Percentiles rank a stretch among this genome's conserved stretches.
phyloP scores from a whole-genome alignment of 1,139 yeast species.

The Nakaseomyces uthaithaninus region DNA sequence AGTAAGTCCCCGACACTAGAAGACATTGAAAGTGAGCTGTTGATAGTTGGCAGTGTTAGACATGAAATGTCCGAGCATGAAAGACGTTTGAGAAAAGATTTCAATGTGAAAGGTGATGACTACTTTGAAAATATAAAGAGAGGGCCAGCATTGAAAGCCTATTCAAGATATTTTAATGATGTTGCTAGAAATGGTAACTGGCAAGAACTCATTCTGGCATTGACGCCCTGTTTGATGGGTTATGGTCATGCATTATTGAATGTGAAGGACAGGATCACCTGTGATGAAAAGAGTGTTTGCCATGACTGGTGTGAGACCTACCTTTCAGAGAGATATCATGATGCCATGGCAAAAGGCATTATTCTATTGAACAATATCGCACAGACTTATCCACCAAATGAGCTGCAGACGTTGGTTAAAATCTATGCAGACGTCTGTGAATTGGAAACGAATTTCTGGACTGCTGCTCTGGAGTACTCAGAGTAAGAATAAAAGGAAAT shows the following conservation, averaged over 20 bases:
- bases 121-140: constrained; percentile 42
- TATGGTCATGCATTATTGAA: constrained; percentile 42
- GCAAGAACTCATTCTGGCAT: constrained; percentile 56
- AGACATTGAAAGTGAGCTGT: constrained; percentile 45
- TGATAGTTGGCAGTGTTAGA: constrained; percentile 45
- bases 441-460: constrained; percentile 63
- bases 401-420: constrained; percentile 46
- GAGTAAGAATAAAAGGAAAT: background rate
- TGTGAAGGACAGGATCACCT: constrained; percentile 18
- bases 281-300: constrained; percentile 35
- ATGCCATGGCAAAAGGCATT: constrained; percentile 46
- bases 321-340: constrained; percentile 45
- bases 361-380: constrained; percentile 40
- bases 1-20: constrained; percentile 51
- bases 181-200: constrained; percentile 50
- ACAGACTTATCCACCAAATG: constrained; percentile 32
- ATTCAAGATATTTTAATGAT: constrained; percentile 51
- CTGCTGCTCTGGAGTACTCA: constrained; percentile 30
- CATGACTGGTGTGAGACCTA: constrained; percentile 56
- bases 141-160: constrained; percentile 49
- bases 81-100: constrained; percentile 39
- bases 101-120: constrained; percentile 36
- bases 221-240: constrained; percentile 74
- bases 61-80: constrained; percentile 52
- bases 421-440: constrained; percentile 52